Percentiles rank a stretch among this genome's conserved stretches.
Conservation (phyloP, 805 yeast species). For the Candida easanensis region DNA sequence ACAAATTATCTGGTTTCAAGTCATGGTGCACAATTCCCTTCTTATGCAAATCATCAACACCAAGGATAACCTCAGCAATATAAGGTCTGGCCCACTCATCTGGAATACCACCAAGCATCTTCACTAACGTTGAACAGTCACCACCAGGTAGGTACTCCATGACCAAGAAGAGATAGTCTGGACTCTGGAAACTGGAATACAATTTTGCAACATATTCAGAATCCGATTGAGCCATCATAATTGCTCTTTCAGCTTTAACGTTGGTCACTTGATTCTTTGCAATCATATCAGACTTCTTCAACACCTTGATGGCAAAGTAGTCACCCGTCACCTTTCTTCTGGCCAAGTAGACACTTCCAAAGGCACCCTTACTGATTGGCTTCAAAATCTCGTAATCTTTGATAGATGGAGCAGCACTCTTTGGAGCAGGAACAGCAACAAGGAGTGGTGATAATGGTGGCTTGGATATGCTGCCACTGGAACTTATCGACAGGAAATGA, state of each 20-base stretch:
- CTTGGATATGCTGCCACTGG: slow-evolving; percentile 32
- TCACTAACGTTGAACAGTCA: slow-evolving; percentile 84
- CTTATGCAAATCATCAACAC: slow-evolving; percentile 84
- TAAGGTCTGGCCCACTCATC: slow-evolving; percentile 85
- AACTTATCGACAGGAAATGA: slow-evolving; percentile 25
- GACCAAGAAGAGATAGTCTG: slow-evolving; percentile 82
- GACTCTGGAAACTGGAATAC: slow-evolving; percentile 84
- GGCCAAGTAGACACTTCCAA: slow-evolving; percentile 91
- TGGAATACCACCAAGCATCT: slow-evolving; percentile 78
- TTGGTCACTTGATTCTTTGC: slow-evolving; percentile 95
- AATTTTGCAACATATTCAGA: slow-evolving; percentile 91
- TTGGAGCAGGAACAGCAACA: slow-evolving; percentile 57
- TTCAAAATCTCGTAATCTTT: slow-evolving; percentile 86
- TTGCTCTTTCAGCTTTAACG: slow-evolving; percentile 92
- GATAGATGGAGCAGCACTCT: slow-evolving; percentile 63
- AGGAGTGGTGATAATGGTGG: slow-evolving; percentile 81
- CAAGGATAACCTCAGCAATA: slow-evolving; percentile 85
- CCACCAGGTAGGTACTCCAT: slow-evolving; percentile 98
- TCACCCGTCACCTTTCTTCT: slow-evolving; percentile 86
- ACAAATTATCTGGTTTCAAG: slow-evolving; percentile 88
- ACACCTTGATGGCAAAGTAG: slow-evolving; percentile 89
- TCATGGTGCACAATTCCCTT: slow-evolving; percentile 94
- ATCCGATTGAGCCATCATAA: slow-evolving; percentile 96
- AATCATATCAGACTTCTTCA: slow-evolving; percentile 92
- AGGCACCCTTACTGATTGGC: slow-evolving; percentile 96